A percentile compares a stretch with the other conserved stretches of the same genome.
Conservation (phyloP, 164 flowering plant species). For the Pachysandra terminalis region DNA sequence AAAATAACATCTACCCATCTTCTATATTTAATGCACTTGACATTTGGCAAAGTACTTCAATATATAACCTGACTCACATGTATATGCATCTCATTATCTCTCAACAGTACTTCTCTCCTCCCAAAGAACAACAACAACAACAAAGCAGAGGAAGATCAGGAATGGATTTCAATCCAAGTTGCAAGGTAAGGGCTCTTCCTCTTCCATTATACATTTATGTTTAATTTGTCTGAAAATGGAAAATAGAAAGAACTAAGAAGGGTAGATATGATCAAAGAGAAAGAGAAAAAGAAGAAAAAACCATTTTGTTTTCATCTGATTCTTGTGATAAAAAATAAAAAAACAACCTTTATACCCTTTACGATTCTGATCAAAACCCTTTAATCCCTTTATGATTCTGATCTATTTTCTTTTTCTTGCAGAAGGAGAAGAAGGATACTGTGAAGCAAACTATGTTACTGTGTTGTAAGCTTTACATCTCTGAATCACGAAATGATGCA, state of each 20-base stretch:
- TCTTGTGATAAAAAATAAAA: too few relatives aligned
- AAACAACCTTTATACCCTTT: too few relatives aligned
- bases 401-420: neutral
- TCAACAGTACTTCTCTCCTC: too few relatives aligned
- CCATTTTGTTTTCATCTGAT: neutral
- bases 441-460: constrained; percentile 39
- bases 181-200: constrained; percentile 18
- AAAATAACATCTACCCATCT: too few relatives aligned
- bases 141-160: neutral
- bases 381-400: neutral
- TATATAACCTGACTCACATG: too few relatives aligned
- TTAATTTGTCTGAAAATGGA: neutral
- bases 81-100: too few relatives aligned
- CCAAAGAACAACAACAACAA: too few relatives aligned
- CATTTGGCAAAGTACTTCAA: too few relatives aligned
- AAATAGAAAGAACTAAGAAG: neutral
- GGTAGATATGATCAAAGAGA: neutral
- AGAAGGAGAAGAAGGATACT: constrained; percentile 30
- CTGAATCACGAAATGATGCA: constrained; percentile 53
- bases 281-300: too few relatives aligned
- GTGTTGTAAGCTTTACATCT: constrained; percentile 68
- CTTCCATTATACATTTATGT: neutral
- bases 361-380: too few relatives aligned
- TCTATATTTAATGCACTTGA: too few relatives aligned
- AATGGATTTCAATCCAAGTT: constrained; percentile 16